Evolutionary conservation across 2,329 filamentous ascomycete species (phyloP).

Genomic region (Bipolaris cookei): DNA sequence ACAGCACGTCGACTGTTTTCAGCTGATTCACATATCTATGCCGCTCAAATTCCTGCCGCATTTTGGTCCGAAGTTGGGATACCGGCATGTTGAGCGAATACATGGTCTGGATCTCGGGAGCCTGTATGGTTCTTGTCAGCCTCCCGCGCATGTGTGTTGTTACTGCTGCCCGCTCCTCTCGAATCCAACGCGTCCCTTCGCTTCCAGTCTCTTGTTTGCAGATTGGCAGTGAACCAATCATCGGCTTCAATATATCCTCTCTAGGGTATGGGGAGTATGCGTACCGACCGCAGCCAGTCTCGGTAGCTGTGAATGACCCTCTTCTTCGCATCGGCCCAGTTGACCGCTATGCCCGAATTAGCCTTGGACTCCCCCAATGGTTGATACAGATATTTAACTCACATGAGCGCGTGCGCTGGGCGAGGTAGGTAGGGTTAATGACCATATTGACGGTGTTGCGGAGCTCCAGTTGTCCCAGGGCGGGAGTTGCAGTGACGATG

Average conservation of each 20-base stretch:
- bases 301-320: constrained; percentile 90
- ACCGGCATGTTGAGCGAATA: constrained; percentile 92
- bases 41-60: constrained; percentile 95
- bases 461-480: constrained; percentile 30
- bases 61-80: constrained; percentile 85
- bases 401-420: constrained; percentile 62
- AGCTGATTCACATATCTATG: constrained; percentile 93
- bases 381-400: constrained; percentile 24
- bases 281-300: constrained; percentile 94
- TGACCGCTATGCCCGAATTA: constrained; percentile 68
- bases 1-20: constrained; percentile 82
- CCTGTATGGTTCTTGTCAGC: constrained; percentile 60
- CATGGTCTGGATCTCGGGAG: constrained; percentile 96
- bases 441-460: constrained; percentile 62
- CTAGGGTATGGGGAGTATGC: constrained; percentile 50
- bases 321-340: constrained; percentile 85
- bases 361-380: constrained; percentile 25
- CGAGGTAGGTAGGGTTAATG: constrained; percentile 92
- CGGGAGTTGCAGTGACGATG: constrained; percentile 41
- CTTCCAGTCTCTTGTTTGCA: background rate
- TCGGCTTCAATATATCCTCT: background rate
- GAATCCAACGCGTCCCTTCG: background rate
- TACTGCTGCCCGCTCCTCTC: background rate
- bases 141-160: background rate
- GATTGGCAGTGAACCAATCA: background rate